phyloP scores from a whole-genome alignment of 2,329 filamentous ascomycete species.

The Colletotrichum sp. region DNA sequence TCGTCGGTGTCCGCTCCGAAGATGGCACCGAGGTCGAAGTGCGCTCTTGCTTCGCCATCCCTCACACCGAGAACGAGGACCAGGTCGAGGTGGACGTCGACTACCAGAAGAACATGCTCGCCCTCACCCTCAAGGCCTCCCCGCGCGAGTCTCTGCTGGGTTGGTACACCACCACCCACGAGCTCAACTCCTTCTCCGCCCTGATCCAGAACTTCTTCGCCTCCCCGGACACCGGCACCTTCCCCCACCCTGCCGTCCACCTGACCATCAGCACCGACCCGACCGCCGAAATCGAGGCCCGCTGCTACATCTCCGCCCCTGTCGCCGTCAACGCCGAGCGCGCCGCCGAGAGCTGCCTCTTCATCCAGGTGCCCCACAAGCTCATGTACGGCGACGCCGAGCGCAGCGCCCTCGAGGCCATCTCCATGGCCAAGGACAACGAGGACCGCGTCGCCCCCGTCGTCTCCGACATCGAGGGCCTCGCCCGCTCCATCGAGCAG shows the following conservation, averaged over 20 bases:
- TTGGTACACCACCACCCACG: constrained; percentile 97
- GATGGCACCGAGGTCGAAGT: constrained; percentile 98
- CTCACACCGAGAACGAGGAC: constrained; percentile 97
- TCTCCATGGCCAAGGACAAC: constrained; percentile 79
- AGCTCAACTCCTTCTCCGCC: constrained; percentile 97
- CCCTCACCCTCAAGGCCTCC: constrained; percentile 90
- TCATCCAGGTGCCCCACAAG: constrained; percentile 96
- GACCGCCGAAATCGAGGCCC: constrained; percentile 85
- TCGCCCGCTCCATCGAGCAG: constrained; percentile 86
- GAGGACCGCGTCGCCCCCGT: constrained; percentile 77
- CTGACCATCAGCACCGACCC: constrained; percentile 92
- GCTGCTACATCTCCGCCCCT: constrained; percentile 93
- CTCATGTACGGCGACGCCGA: constrained; percentile 83
- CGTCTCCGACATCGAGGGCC: constrained; percentile 85
- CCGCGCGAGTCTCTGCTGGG: constrained; percentile 93
- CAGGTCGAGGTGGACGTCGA: constrained; percentile 99
- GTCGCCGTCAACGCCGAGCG: constrained; percentile 95
- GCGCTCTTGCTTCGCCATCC: constrained; percentile 94
- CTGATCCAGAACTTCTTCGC: constrained; percentile 99
- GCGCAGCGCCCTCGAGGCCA: constrained; percentile 74
- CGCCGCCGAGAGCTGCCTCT: constrained; percentile 93
- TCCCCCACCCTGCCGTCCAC: constrained; percentile 96
- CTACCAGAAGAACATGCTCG: constrained; percentile 99
- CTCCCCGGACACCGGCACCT: constrained; percentile 94
- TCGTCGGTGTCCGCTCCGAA: constrained; percentile 91